A percentile compares a stretch with the other conserved stretches of the same genome.
Evolutionary conservation across 2,329 filamentous ascomycete species (phyloP).

Genomic region (Scopulariopsis brevicaulis): DNA sequence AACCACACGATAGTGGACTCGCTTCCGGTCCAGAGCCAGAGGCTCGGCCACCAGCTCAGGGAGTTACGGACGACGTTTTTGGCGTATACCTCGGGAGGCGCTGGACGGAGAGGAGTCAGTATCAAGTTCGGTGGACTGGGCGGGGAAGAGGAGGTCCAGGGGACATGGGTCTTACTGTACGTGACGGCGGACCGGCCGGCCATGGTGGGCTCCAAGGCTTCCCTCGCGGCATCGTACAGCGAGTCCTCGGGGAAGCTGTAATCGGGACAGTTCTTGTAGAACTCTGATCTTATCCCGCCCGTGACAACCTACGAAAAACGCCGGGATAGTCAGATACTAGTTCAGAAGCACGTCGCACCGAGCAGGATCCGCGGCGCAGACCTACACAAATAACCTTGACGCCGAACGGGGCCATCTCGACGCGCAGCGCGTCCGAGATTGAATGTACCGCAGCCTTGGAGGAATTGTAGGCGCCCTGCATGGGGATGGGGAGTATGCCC

Average conservation of each 20-base stretch:
- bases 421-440: slow-evolving; percentile 24
- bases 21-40: background rate
- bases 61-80: slow-evolving; percentile 10
- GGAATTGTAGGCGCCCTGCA: slow-evolving; percentile 26
- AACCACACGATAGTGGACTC: slow-evolving; percentile 9
- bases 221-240: slow-evolving; percentile 9
- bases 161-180: background rate
- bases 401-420: slow-evolving; percentile 24
- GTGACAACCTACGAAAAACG: slow-evolving; percentile 12
- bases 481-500: slow-evolving; percentile 17
- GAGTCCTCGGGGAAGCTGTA: slow-evolving; percentile 23
- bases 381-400: slow-evolving; percentile 19
- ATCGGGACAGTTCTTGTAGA: slow-evolving; percentile 24
- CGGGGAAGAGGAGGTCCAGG: too few species aligned
- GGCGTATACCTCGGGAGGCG: slow-evolving; percentile 10
- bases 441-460: slow-evolving; percentile 28
- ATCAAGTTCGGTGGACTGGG: too few species aligned
- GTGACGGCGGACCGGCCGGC: background rate
- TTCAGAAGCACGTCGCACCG: background rate
- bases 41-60: slow-evolving; percentile 2
- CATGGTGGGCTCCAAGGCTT: slow-evolving; percentile 9
- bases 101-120: slow-evolving; percentile 7
- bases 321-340: background rate
- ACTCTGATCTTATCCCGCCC: slow-evolving; percentile 18
- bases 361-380: slow-evolving; percentile 4